Conservation (phyloP, 192 early-diverging fungal species). For the Polychytrium aggregatum region DNA sequence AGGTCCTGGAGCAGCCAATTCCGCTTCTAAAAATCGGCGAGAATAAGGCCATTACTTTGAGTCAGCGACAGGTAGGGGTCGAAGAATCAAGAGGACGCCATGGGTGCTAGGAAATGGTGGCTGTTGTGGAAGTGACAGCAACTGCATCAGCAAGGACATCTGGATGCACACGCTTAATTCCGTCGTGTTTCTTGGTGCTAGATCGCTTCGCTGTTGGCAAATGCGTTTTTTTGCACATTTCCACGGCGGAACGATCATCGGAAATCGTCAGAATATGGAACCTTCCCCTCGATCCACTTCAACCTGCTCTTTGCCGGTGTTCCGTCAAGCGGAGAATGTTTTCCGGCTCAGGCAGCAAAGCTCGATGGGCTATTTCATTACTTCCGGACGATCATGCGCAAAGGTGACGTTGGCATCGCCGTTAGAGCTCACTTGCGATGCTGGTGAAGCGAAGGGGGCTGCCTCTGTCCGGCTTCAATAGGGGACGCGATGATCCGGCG, state of each 20-base stretch:
- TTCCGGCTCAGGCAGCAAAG: conserved; percentile 10
- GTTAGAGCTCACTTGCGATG: no score
- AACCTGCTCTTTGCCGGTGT: conserved; percentile 15
- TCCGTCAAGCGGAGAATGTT: conserved; percentile 4
- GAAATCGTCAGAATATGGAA: conserved; percentile 8
- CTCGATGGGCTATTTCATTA: conserved; percentile 24
- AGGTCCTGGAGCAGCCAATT: conserved; percentile 12
- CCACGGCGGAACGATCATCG: conserved; percentile 15
- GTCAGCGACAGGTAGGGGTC: conserved; percentile 25
- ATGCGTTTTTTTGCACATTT: conserved; percentile 38
- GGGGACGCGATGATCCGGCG: no score
- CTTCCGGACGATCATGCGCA: conserved; percentile 10
- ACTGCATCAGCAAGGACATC: no score
- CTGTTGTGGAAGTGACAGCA: no score
- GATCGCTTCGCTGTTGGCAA: conserved; percentile 25
- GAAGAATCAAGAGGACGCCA: no score
- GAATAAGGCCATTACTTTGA: conserved; percentile 24
- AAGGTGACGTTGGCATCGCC: conserved; percentile 13
- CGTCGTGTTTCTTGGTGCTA: neutral
- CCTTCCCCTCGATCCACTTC: conserved; percentile 25
- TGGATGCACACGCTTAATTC: neutral
- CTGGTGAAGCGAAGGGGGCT: no score
- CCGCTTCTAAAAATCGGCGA: conserved; percentile 18
- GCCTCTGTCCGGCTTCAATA: no score
- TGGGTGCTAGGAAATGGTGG: no score